A percentile compares a stretch with the other conserved stretches of the same genome.
phyloP scores from a whole-genome alignment of 441 rosid species.

The Kokia cookei region DNA sequence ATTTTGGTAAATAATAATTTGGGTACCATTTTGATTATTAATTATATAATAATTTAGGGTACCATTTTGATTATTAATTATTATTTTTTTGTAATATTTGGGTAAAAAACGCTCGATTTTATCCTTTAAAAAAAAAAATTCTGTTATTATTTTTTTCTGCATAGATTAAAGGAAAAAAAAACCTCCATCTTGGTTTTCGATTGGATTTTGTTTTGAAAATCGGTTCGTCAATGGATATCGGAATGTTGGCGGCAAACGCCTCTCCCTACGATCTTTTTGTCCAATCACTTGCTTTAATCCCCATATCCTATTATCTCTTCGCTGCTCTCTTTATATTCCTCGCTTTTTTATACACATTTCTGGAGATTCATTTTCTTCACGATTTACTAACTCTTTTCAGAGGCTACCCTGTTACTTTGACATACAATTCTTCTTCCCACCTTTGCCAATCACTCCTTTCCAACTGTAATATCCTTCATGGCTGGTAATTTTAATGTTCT shows the following conservation, averaged over 20 bases:
- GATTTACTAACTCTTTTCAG: slow-evolving; percentile 39
- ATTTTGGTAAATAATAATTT: no score
- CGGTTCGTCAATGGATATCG: background rate
- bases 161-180: no score
- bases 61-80: no score
- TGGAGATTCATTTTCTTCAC: slow-evolving; percentile 61
- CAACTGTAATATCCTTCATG: slow-evolving; percentile 54
- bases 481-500: slow-evolving; percentile 29
- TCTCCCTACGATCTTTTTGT: slow-evolving; percentile 30
- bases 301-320: slow-evolving; percentile 41
- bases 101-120: no score
- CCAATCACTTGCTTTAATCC: slow-evolving; percentile 30
- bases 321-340: slow-evolving; percentile 18
- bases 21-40: no score
- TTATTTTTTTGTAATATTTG: no score
- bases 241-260: background rate
- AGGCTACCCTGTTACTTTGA: slow-evolving; percentile 41
- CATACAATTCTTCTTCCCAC: slow-evolving; percentile 39
- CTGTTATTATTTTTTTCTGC: no score
- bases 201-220: no score
- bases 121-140: no score
- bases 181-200: no score
- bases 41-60: no score
- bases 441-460: slow-evolving; percentile 50
- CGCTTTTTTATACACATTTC: slow-evolving; percentile 44